Base-by-base conservation (phyloP, 768 basidiomycete species). In the Mycena olivaceomarginata region DNA sequence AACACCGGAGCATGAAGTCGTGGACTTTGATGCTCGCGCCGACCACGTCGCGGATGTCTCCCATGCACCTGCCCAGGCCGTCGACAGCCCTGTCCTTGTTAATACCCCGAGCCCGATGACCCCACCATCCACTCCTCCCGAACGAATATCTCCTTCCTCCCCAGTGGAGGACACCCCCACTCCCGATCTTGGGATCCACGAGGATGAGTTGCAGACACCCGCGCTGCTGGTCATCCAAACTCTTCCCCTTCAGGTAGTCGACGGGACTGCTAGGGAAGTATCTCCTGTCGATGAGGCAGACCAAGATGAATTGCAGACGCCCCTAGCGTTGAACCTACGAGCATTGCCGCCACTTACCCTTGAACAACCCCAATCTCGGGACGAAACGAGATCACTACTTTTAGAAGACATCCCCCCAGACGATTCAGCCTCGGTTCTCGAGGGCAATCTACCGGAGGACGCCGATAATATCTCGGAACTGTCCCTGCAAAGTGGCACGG, bases 271-370 rank as follows among this genome's bases (percentile, higher is more conserved):
- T 22, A 40, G 22, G 20, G 16, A 67, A 76, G 40, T 37, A 5
- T n/a, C 46, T 20, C 10, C 11, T 5, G 20, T 13, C 18, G 63
- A 39, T 12, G 71, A 67, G 6, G 37, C 25, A n/a, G 72, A 66
- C 7, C 59, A 53, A 31, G 78, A 79, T 39, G 75, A 76, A n/a
- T 75, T 74, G 8, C 78, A 77, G 46, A 79, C 78, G 5, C 78
- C 78, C 25, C 57, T 79, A 41, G 72, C 18, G 11, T 45, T 77
- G 22, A 46, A 72, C 15, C 25, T 77, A 13, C 69, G 40, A 22
- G 59, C 46, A 31, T 65, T 79, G 4, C 78, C 78, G 40, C 22
- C 67, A 13, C 62, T 64, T 68, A 20, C 40, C 12, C 46, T 70
- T 20, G 66, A 72, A 20, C 59, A 46, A 45, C 60, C 31, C 51